Evolutionary conservation across 2,329 filamentous ascomycete species (phyloP), one percentile per base, ranked within the genome.

Genomic region (Tolypocladium tundrense): DNA sequence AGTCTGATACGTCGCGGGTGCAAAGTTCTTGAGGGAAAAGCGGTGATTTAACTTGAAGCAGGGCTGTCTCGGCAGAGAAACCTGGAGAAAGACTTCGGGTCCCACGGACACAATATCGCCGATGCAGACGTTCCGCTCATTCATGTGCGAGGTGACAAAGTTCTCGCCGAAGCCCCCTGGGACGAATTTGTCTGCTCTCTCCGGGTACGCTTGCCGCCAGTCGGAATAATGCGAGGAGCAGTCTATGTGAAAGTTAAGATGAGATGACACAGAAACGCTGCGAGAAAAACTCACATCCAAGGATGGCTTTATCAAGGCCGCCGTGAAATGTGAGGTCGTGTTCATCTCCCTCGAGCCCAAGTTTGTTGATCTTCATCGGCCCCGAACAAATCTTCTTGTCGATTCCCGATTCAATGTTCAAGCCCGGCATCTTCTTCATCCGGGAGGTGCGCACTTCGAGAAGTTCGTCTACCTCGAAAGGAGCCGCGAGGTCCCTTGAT

Each of bases 31-130:
- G 11, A 86, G 71, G 40, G 79, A 76, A 67, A 88, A 88, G 1
- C 85, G 82, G 63, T 87, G 84, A 66, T 88, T 88, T 10, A 88
- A 76, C 66, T 88, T 88, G 72, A 81, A 88, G 71, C 85, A 88
- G 11, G 85, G 85, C 62, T 84, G 79, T 19, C 85, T 77, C 0
- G 85, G 85, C 31, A 86, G 71, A 60, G 78, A 81, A 31, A 87
- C 80, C 63, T 87, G 80, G 0, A 87, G 73, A 3, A 83, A 59
- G 0, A 83, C 74, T 2, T 75, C 72, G 52, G 74, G 70, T 0
- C 79, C 77, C 9, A 87, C 75, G 0, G 76, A 72, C 21, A 85
- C 72, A 16, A 82, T 71, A 62, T 88, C 85, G 27, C 85, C 85
- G 55, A 88, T 84, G 68, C 85, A 87, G 1, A 87, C 72, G 61